Base-by-base conservation (phyloP, 1,284 basidiomycete species). In the Trametes pubescens region DNA sequence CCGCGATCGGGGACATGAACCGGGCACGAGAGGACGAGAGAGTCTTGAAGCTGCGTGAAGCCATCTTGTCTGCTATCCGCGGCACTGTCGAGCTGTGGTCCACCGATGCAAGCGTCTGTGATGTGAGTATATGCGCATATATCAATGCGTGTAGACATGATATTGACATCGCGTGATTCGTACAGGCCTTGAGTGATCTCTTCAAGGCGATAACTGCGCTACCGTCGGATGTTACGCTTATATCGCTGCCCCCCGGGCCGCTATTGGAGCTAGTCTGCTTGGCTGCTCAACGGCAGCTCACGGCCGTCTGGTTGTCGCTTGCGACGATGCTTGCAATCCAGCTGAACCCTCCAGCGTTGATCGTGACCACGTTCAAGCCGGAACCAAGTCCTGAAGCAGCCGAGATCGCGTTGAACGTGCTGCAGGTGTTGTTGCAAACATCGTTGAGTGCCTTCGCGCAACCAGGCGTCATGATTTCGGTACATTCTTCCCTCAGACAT, bases 301-400 rank as follows among this genome's bases (percentile, higher is more conserved):
- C 90, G 0, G 91, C 90, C 0, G 85, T 93, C 1, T 97, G 95
- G 95, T 82, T 96, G 11, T 86, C 88, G 13, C 81, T 96, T 0
- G 90, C 92, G 4, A 85, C 87, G 9, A 92, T 93, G 70, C 81
- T 96, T 22, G 84, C 92, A 57, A 84, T 88, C 14, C 92, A 95
- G 66, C 82, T 96, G 53, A 89, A 93, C 67, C 90, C 93, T 1
- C 91, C 92, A 0, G 78, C 82, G 2, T 78, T 84, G 34, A 74
- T 87, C 16, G 73, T 81, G 4, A 72, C 79, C 7, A 73, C 78
- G 22, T 73, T 85, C 37, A 82, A 82, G 60, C 57, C 78, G 0
- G 72, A 76, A 16, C 80, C 82, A 0, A 80, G 74, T 21, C 68
- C 74, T 1, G 81, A 85, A 62, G 80, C 81, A 1, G 74, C 79